Evolutionary conservation across 2,329 filamentous ascomycete species (phyloP), one percentile per base, ranked within the genome.

Genomic region (Aspergillus phoenicis): DNA sequence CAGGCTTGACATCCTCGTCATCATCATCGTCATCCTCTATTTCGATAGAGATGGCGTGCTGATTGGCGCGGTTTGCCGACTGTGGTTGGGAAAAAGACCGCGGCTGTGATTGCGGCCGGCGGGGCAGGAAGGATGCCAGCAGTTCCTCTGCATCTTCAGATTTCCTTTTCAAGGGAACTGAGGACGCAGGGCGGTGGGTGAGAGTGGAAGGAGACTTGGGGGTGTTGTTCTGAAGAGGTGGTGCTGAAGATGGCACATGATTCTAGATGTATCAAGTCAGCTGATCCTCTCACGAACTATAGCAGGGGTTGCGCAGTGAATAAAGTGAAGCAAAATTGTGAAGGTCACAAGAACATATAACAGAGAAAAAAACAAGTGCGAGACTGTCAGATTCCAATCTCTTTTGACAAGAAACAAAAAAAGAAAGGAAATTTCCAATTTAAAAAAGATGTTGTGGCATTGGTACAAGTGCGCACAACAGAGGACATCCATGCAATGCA

Each of bases 111-210:
- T 45, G 20, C 2, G 20, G 41, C 20, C 41, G 17, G 17, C 17
- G 41, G 13, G 41, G 20, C 13, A 20, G 17, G 7, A 45, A 45
- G 10, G 41, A 17, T 6, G 41, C 41, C 10, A 45, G 41, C 11
- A 45, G 41, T 45, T 20, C 5, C 8, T 45, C 41, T 24, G 24
- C 41, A 24, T 45, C 41, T 24, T 64, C 65, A 13, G 56, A 54
- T 20, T 67, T 67, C 33, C 63, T 64, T 36, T 70, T 70, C 1
- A 56, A 41, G 8, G 67, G 64, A 3, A 66, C 53, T 11, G 56
- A 54, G 0, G 65, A 64, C n/a, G 56, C 61, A 13, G 55, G 53
- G 2, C 64, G 64, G 58, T 68, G 66, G 1, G 65, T 55, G 8
- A 70, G 30, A 13, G 45, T 51, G 4, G 58, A 38, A 28, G 59